Base-by-base conservation (phyloP, 306 rosid species). In the Crataegus laevigata region DNA sequence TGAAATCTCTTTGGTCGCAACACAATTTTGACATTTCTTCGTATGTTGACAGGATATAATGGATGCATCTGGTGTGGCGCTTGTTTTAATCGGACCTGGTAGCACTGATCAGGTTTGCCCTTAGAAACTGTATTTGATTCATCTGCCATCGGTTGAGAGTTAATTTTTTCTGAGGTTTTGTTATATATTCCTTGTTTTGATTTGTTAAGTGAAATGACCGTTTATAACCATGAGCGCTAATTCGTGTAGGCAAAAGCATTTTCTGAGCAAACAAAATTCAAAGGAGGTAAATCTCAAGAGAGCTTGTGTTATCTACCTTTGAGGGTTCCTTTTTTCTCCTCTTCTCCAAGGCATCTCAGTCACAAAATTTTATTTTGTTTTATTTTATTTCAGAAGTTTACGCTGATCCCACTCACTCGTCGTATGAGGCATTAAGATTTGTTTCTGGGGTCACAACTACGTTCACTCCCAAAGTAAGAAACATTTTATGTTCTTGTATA, bases 11-110 rank as follows among this genome's bases (percentile, higher is more conserved):
- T 36, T 36, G 40, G 40, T 45, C 15, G 18, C 17, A 45, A 14
- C 52, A 28, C 47, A 68, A 30, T 75, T 54, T 26, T 78, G 28
- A 14, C 52, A 34, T 38, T 40, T 73, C 76, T 40, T 40, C 3
- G 22, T 71, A 55, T 82, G 65, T 66, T 75, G 69, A 61, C 89
- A 91, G 98, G 97, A 90, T 78, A 36, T 86, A 84, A 72, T 94
- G 91, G 98, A 94, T 73, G 88, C 88, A 85, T 80, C 91, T 63
- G 98, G 96, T 51, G 98, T 89, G 81, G 86, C 91, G 24, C 94
- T 94, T 66, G 91, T 90, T 76, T 71, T 94, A 80, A 94, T 94
- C 82, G 98, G 97, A 84, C 98, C 98, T 66, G 97, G 98, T 60
- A 91, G 83, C 74, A 66, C 91, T 75, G 93, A 90, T 71, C 96